phyloP scores from a whole-genome alignment of 2,329 filamentous ascomycete genomes.

The Ascocoryne sarcoides region DNA sequence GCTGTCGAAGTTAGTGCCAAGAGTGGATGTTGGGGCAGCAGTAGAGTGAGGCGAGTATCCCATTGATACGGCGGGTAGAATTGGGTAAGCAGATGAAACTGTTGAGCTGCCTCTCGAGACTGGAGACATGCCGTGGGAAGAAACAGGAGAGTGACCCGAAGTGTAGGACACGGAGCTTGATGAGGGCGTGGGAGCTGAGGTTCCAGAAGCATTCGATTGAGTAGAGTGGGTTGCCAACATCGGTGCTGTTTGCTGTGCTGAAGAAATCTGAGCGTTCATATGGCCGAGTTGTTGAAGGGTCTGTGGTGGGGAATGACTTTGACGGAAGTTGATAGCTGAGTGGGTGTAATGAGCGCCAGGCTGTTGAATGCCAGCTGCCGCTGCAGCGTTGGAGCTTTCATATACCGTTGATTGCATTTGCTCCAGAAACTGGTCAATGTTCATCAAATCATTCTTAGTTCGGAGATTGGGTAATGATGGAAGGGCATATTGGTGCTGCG shows the following conservation, averaged over 20 bases:
- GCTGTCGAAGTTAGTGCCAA: slow-evolving; percentile 58
- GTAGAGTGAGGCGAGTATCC: slow-evolving; percentile 61
- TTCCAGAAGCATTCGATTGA: slow-evolving; percentile 43
- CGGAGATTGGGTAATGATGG: slow-evolving; percentile 82
- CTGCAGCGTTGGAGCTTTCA: slow-evolving; percentile 78
- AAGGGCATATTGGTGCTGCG: slow-evolving; percentile 74
- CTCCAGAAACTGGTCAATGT: slow-evolving; percentile 90
- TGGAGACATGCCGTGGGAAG: slow-evolving; percentile 60
- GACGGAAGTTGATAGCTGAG: slow-evolving; percentile 44
- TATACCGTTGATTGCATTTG: slow-evolving; percentile 96
- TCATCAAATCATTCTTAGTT: slow-evolving; percentile 87
- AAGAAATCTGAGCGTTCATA: slow-evolving; percentile 28
- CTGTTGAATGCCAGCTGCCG: slow-evolving; percentile 68
- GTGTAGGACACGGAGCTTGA: slow-evolving; percentile 69
- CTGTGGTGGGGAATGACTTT: slow-evolving; percentile 44
- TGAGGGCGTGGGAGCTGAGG: slow-evolving; percentile 68
- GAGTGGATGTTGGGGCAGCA: slow-evolving; percentile 50
- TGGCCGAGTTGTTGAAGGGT: slow-evolving; percentile 23
- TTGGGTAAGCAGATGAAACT: slow-evolving; percentile 62
- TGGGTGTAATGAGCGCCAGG: slow-evolving; percentile 60
- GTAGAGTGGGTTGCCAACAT: slow-evolving; percentile 54
- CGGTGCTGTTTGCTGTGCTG: slow-evolving; percentile 41
- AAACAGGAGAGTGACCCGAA: slow-evolving; percentile 65
- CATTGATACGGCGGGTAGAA: slow-evolving; percentile 59
- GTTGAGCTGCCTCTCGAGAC: slow-evolving; percentile 51